phyloP scores from a whole-genome alignment of 2,329 filamentous ascomycete genomes.

The Chaetoscypha palmicola region DNA sequence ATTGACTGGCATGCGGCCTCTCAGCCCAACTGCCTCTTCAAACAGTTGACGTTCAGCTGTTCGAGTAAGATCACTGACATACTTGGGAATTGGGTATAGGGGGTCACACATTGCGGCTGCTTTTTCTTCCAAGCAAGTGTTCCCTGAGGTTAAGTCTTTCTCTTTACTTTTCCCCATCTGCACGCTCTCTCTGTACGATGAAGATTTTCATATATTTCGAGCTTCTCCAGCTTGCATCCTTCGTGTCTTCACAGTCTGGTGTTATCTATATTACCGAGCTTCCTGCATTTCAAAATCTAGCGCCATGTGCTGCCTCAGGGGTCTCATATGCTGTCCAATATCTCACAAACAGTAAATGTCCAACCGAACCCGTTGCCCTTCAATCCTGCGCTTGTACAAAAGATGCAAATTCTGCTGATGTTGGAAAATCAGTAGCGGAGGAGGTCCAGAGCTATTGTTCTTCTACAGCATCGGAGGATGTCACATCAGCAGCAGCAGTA shows the following conservation, averaged over 20 bases:
- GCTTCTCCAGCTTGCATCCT: background rate
- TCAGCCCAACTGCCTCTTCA: background rate
- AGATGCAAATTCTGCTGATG: slow-evolving; percentile 13
- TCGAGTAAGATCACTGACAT: too few relatives aligned
- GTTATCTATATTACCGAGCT: slow-evolving; percentile 15
- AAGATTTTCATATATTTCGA: slow-evolving; percentile 3
- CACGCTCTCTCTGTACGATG: too few relatives aligned
- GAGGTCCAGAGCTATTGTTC: slow-evolving; percentile 9
- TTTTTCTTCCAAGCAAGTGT: too few relatives aligned
- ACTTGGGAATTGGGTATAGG: too few relatives aligned
- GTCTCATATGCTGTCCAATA: slow-evolving; percentile 38
- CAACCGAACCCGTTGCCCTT: slow-evolving; percentile 37
- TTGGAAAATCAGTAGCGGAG: slow-evolving; percentile 5
- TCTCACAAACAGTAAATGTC: slow-evolving; percentile 39
- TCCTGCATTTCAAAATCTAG: slow-evolving; percentile 31
- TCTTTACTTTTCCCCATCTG: too few relatives aligned
- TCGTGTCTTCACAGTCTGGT: slow-evolving; percentile 2
- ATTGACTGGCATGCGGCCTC: background rate
- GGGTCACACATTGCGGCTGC: too few relatives aligned
- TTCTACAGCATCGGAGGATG: slow-evolving; percentile 13
- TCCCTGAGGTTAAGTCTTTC: too few relatives aligned
- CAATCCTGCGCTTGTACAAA: slow-evolving; percentile 37
- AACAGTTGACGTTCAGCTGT: background rate
- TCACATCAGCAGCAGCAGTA: slow-evolving; percentile 10
- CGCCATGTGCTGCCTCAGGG: slow-evolving; percentile 43